Conservation (phyloP, 331 rosid species). For the Malus hybrid region DNA sequence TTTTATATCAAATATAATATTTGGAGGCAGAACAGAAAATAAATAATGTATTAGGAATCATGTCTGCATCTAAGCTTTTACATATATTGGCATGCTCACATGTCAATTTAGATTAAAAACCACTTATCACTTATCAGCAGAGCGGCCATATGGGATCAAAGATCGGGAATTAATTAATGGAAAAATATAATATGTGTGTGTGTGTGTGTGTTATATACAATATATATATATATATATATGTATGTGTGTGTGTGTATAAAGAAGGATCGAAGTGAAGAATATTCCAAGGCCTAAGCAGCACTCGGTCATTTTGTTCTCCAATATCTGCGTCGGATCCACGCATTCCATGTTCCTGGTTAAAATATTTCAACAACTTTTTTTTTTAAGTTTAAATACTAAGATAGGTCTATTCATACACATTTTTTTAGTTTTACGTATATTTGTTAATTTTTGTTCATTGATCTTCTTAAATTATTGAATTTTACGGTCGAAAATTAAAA, state of each 20-base stretch:
- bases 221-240: too few relatives aligned
- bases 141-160: too few relatives aligned
- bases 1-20: neutral
- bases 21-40: neutral
- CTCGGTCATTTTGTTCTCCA: neutral
- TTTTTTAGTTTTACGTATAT: too few relatives aligned
- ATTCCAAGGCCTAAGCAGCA: neutral
- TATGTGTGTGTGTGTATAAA: neutral
- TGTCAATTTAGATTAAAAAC: neutral
- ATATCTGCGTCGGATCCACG: constrained; percentile 10
- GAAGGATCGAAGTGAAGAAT: constrained; percentile 3
- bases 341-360: neutral
- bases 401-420: too few relatives aligned
- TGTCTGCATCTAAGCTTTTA: neutral
- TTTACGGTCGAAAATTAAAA: too few relatives aligned
- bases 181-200: neutral
- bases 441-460: too few relatives aligned
- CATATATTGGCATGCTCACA: neutral
- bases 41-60: neutral
- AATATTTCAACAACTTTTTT: neutral
- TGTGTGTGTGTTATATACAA: too few relatives aligned
- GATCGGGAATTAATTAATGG: too few relatives aligned
- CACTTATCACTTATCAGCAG: neutral
- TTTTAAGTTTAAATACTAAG: too few relatives aligned
- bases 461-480: too few relatives aligned